These are phyloP conservation scores for Hypericum perforatum DNA, from an alignment of 345 rosid species.

Conservation along the genomic window DNA sequence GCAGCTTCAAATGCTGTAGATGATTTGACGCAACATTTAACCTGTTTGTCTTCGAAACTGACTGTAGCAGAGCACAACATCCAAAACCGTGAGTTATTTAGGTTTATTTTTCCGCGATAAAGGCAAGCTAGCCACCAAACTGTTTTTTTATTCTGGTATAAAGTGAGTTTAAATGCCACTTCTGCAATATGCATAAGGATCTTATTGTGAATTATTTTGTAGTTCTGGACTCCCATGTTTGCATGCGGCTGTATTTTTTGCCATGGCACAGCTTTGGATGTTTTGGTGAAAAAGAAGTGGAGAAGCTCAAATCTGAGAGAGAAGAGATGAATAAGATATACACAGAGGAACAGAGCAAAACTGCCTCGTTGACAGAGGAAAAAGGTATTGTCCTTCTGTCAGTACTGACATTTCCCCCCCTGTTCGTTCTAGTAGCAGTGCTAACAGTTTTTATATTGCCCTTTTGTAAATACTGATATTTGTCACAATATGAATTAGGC, in stretches of 20 bases:
- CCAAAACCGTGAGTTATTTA: conserved; percentile 40
- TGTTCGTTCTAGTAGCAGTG: neutral
- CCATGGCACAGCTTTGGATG: conserved; percentile 11
- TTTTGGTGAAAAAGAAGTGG: conserved; percentile 41
- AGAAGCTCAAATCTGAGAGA: conserved; percentile 54
- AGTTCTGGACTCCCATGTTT: neutral
- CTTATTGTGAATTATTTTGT: neutral
- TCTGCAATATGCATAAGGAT: neutral
- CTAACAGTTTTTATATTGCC: neutral
- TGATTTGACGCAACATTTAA: conserved; percentile 36
- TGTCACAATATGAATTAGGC: too few relatives aligned
- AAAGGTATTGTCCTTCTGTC: conserved; percentile 36
- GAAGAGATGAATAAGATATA: conserved; percentile 38
- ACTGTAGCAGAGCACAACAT: conserved; percentile 39
- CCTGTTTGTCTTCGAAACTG: conserved; percentile 34
- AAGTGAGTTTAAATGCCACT: neutral
- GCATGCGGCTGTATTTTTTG: conserved; percentile 9
- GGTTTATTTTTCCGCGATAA: neutral
- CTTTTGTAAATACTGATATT: too few relatives aligned
- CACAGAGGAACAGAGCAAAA: conserved; percentile 35
- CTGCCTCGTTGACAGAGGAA: conserved; percentile 41
- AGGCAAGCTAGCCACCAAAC: neutral
- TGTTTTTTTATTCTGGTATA: conserved; percentile 6
- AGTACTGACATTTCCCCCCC: neutral
- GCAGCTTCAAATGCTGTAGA: conserved; percentile 34